A percentile compares a stretch with the other conserved stretches of the same genome.
Conservation (phyloP, 176 grass and related monocot species). For the Dactylis glomerata region DNA sequence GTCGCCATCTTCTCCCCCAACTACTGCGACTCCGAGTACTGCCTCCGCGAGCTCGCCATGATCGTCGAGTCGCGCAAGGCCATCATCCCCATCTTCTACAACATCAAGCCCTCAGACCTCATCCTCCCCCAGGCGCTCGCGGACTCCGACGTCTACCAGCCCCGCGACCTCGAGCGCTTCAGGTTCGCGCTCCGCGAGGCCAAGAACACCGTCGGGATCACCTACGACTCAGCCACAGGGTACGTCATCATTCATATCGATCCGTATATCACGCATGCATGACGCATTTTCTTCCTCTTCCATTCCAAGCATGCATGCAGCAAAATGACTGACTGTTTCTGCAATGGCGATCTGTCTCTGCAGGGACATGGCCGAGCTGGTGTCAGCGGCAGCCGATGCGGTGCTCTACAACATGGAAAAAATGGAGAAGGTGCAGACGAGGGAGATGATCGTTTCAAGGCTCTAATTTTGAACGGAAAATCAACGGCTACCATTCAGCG, state of each 20-base stretch:
- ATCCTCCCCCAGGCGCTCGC: slow-evolving; percentile 11
- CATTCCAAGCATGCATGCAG: neutral
- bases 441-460: slow-evolving; percentile 36
- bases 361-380: slow-evolving; percentile 45
- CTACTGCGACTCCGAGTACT: slow-evolving; percentile 72
- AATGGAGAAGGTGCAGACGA: neutral
- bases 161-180: slow-evolving; percentile 46
- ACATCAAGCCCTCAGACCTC: slow-evolving; percentile 78
- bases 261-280: neutral
- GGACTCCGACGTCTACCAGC: neutral
- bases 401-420: slow-evolving; percentile 14
- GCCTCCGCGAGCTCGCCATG: slow-evolving; percentile 68
- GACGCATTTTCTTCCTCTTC: neutral
- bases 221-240: slow-evolving; percentile 65
- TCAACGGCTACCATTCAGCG: slow-evolving; percentile 26
- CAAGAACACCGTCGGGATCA: slow-evolving; percentile 67
- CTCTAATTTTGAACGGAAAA: slow-evolving; percentile 27
- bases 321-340: neutral
- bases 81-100: slow-evolving; percentile 79
- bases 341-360: slow-evolving; percentile 15
- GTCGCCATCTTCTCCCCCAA: slow-evolving; percentile 60
- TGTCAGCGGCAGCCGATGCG: neutral
- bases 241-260: slow-evolving; percentile 34
- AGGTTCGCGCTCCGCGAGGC: slow-evolving; percentile 46
- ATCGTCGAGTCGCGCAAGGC: slow-evolving; percentile 61